These are phyloP conservation scores for Fistulinella prunicolor DNA, from an alignment of 768 basidiomycete genomes.

Conservation along the genomic window DNA sequence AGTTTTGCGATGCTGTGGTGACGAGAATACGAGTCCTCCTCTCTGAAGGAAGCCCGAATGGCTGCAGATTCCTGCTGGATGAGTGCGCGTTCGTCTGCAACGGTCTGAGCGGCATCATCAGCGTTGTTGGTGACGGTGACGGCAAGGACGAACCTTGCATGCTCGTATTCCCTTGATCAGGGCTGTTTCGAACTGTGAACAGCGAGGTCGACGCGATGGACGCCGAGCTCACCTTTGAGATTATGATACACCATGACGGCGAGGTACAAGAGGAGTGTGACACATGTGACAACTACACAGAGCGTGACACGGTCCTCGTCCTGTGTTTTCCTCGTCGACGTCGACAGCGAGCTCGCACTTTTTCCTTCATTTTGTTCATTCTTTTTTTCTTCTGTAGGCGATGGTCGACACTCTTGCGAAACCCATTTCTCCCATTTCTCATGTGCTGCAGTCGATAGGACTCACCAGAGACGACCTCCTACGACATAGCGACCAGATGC, in stretches of 20 bases:
- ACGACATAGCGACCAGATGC: slow-evolving; percentile 76
- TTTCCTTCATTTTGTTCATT: neutral
- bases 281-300: slow-evolving; percentile 18
- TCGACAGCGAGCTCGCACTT: slow-evolving; percentile 18
- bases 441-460: slow-evolving; percentile 66
- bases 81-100: slow-evolving; percentile 95
- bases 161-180: slow-evolving; percentile 97
- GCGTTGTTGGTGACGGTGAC: slow-evolving; percentile 12
- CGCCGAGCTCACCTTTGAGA: slow-evolving; percentile 62
- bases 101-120: slow-evolving; percentile 57
- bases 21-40: slow-evolving; percentile 92
- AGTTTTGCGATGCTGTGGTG: slow-evolving; percentile 98
- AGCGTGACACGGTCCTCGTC: slow-evolving; percentile 16
- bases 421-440: slow-evolving; percentile 64
- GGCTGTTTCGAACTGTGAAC: slow-evolving; percentile 48
- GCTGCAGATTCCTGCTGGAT: slow-evolving; percentile 98
- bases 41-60: slow-evolving; percentile 94
- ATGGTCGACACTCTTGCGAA: slow-evolving; percentile 28
- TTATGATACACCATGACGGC: slow-evolving; percentile 75
- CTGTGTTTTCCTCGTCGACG: slow-evolving; percentile 18
- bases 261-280: slow-evolving; percentile 16
- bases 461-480: slow-evolving; percentile 74
- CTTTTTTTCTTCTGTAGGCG: neutral
- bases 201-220: neutral
- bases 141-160: slow-evolving; percentile 70